phyloP scores from a whole-genome alignment of 148 eudicot genomes.

The Chenopodium quinoa region DNA sequence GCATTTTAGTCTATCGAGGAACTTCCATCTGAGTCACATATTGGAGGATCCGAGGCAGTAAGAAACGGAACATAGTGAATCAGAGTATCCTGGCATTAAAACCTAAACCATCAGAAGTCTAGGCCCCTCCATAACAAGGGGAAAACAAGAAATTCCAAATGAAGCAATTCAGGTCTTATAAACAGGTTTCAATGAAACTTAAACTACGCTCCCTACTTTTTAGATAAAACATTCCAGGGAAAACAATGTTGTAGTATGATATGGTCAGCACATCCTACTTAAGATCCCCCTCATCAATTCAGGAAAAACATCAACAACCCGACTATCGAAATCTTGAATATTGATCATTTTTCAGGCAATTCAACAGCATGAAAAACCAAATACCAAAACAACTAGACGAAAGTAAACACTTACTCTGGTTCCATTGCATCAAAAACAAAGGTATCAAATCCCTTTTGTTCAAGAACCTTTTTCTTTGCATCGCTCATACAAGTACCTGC shows the following conservation, averaged over 20 bases:
- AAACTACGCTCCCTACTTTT: neutral
- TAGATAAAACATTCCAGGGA: neutral
- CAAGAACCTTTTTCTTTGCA: slow-evolving; percentile 58
- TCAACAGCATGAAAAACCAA: neutral
- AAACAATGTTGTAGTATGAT: neutral
- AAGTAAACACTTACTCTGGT: slow-evolving; percentile 55
- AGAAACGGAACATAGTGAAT: slow-evolving; percentile 4
- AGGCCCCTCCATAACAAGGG: neutral
- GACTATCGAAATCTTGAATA: neutral
- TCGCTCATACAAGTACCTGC: slow-evolving; percentile 72
- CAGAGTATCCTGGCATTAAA: neutral
- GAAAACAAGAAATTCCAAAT: neutral
- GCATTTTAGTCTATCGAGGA: slow-evolving; percentile 46
- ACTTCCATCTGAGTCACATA: slow-evolving; percentile 49
- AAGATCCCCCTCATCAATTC: neutral
- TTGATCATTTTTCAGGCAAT: neutral
- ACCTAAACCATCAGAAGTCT: too few relatives aligned
- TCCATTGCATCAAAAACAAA: slow-evolving; percentile 63
- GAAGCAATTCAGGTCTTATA: neutral
- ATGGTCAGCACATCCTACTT: neutral
- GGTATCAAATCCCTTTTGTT: slow-evolving; percentile 67
- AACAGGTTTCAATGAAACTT: neutral
- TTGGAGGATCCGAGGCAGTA: neutral
- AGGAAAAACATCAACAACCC: neutral
- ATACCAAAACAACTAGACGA: neutral